Conservation (phyloP, 2,329 filamentous ascomycete genomes). For the Xylariaceae sp. region DNA sequence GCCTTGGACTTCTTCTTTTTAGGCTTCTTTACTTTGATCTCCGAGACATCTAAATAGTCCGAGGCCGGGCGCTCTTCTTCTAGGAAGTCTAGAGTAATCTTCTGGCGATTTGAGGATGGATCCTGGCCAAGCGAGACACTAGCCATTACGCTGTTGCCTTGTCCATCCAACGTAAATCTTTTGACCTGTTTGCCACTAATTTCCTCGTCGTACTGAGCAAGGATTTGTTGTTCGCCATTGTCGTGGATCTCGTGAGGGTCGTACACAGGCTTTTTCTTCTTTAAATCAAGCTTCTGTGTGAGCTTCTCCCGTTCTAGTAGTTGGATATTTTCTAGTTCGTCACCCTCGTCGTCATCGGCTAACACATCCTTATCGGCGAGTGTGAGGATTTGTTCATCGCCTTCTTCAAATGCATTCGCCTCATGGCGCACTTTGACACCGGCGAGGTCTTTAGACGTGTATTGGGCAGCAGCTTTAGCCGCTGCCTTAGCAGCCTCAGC, state of each 20-base stretch:
- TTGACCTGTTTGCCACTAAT: slow-evolving; percentile 87
- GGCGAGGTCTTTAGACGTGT: slow-evolving; percentile 78
- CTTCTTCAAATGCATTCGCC: slow-evolving; percentile 71
- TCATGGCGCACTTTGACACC: slow-evolving; percentile 92
- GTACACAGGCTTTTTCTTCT: slow-evolving; percentile 86
- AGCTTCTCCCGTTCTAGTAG: slow-evolving; percentile 68
- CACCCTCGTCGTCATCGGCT: slow-evolving; percentile 71
- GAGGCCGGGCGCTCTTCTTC: slow-evolving; percentile 63
- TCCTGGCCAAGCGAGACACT: slow-evolving; percentile 49
- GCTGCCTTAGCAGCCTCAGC: slow-evolving; percentile 67
- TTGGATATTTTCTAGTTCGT: slow-evolving; percentile 77
- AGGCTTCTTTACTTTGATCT: slow-evolving; percentile 89
- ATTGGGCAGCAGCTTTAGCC: slow-evolving; percentile 58
- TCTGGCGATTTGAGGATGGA: slow-evolving; percentile 60
- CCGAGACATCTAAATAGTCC: slow-evolving; percentile 81
- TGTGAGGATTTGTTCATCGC: slow-evolving; percentile 82
- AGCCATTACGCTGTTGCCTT: slow-evolving; percentile 62
- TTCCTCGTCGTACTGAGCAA: slow-evolving; percentile 94
- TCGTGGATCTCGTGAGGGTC: slow-evolving; percentile 73
- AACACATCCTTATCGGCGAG: slow-evolving; percentile 90
- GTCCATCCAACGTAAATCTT: slow-evolving; percentile 77
- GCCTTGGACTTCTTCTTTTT: slow-evolving; percentile 85
- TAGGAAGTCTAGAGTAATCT: slow-evolving; percentile 64
- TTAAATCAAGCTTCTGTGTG: slow-evolving; percentile 70
- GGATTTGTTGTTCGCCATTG: slow-evolving; percentile 58